A percentile compares a stretch with the other conserved stretches of the same genome.
Conservation (phyloP, 2,329 filamentous ascomycete species). For the Taxawa tesnikishii region DNA sequence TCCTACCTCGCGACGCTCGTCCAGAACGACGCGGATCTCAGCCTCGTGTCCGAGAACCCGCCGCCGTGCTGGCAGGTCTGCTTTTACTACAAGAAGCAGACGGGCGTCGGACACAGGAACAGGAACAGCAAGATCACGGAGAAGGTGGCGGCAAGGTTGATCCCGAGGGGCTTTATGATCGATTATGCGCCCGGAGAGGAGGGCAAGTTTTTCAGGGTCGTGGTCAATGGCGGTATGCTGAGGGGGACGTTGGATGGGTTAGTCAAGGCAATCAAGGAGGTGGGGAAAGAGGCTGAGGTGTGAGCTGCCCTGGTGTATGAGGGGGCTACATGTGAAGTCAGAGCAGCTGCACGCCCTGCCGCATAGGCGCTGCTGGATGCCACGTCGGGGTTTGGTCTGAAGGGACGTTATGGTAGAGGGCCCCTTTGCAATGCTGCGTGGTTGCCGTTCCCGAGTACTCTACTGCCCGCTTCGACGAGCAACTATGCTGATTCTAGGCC, state of each 20-base stretch:
- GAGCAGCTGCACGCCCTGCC: no score
- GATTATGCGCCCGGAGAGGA: slow-evolving; percentile 51
- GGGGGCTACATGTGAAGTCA: no score
- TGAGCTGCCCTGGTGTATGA: no score
- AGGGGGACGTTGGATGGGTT: slow-evolving; percentile 51
- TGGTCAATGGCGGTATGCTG: slow-evolving; percentile 51
- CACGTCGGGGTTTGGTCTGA: no score
- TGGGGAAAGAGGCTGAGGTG: slow-evolving; percentile 24
- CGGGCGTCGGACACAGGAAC: slow-evolving; percentile 29
- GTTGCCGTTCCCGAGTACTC: no score
- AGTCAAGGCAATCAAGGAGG: slow-evolving; percentile 44
- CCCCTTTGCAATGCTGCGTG: no score
- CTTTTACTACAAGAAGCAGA: slow-evolving; percentile 65
- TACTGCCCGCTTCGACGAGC: no score
- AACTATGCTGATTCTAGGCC: no score
- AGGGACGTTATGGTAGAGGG: no score
- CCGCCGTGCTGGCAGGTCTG: slow-evolving; percentile 88
- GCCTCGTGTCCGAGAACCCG: slow-evolving; percentile 61
- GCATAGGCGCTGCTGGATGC: no score
- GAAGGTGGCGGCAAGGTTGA: slow-evolving; percentile 40
- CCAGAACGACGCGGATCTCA: slow-evolving; percentile 45
- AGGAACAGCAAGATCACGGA: slow-evolving; percentile 45
- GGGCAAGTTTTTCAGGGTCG: slow-evolving; percentile 57
- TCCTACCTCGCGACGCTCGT: slow-evolving; percentile 54
- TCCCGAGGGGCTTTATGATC: slow-evolving; percentile 54